A percentile compares a stretch with the other conserved stretches of the same genome.
phyloP scores from a whole-genome alignment of 140 eudicot species.

The Stevia rebaudiana region DNA sequence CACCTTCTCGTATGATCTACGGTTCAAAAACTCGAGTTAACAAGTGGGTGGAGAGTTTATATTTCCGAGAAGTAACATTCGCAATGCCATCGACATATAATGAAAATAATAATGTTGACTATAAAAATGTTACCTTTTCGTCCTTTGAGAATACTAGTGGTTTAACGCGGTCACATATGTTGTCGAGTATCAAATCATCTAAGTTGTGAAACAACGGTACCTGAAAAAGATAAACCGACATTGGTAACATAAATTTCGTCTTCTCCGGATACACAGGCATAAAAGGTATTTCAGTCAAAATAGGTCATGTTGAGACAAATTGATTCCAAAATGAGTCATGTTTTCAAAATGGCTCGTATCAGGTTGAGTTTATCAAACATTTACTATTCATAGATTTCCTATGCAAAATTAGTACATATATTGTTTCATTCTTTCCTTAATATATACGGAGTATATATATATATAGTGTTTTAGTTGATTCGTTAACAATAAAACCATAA shows the following conservation, averaged over 20 bases:
- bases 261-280: neutral
- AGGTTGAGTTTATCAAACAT: neutral
- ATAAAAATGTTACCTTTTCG: constrained; percentile 52
- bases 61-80: neutral
- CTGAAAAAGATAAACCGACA: constrained; percentile 20
- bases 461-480: neutral
- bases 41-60: neutral
- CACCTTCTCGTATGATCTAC: constrained; percentile 93
- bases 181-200: constrained; percentile 85
- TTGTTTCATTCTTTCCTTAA: neutral
- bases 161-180: constrained; percentile 83
- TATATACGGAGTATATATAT: neutral
- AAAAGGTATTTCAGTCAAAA: neutral
- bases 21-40: neutral
- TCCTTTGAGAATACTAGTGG: constrained; percentile 79
- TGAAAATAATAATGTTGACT: neutral
- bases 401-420: no score
- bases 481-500: neutral
- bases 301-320: neutral
- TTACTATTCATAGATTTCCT: neutral
- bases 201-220: constrained; percentile 77
- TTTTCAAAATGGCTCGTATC: no score
- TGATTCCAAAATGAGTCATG: neutral
- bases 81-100: neutral
- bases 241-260: no score